Conservation (phyloP, 1,284 basidiomycete genomes). For the Ganoderma boninense region DNA sequence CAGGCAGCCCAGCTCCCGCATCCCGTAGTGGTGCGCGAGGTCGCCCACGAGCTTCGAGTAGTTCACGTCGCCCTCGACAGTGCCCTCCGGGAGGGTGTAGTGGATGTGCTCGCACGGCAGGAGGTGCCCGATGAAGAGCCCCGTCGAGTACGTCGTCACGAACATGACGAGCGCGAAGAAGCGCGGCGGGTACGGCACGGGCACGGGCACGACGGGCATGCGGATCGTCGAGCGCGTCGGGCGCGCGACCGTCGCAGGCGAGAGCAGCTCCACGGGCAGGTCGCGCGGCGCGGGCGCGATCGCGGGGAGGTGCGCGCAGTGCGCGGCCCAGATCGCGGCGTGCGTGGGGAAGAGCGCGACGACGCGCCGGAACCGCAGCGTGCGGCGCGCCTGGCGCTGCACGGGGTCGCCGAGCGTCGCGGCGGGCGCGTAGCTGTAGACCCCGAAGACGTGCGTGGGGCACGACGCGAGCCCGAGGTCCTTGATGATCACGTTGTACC, state of each 20-base stretch:
- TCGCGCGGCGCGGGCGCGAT: constrained; percentile 16
- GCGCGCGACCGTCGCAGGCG: constrained; percentile 5
- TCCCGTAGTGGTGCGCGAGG: constrained; percentile 8
- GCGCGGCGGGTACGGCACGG: constrained; percentile 26
- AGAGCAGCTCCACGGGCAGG: constrained; percentile 11
- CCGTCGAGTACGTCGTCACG: constrained; percentile 27
- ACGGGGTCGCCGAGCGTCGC: constrained; percentile 10
- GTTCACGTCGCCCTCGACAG: not conserved
- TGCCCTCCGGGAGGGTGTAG: constrained; percentile 3
- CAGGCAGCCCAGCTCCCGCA: constrained; percentile 16
- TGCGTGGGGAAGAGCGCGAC: constrained; percentile 34
- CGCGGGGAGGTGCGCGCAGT: constrained; percentile 31
- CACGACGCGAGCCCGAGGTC: constrained; percentile 28
- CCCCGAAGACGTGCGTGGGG: constrained; percentile 35
- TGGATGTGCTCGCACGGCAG: constrained; percentile 13
- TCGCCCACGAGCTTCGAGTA: not conserved
- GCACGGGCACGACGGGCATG: constrained; percentile 33
- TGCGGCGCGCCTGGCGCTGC: constrained; percentile 7
- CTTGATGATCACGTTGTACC: constrained; percentile 31
- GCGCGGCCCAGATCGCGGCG: constrained; percentile 31
- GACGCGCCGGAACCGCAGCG: constrained; percentile 11
- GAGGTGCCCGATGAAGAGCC: constrained; percentile 20
- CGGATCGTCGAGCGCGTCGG: constrained; percentile 16
- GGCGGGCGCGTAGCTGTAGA: constrained; percentile 21
- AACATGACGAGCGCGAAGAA: constrained; percentile 30